phyloP scores from a whole-genome alignment of 2,329 filamentous ascomycete species.

The Elsinoe arachidis region DNA sequence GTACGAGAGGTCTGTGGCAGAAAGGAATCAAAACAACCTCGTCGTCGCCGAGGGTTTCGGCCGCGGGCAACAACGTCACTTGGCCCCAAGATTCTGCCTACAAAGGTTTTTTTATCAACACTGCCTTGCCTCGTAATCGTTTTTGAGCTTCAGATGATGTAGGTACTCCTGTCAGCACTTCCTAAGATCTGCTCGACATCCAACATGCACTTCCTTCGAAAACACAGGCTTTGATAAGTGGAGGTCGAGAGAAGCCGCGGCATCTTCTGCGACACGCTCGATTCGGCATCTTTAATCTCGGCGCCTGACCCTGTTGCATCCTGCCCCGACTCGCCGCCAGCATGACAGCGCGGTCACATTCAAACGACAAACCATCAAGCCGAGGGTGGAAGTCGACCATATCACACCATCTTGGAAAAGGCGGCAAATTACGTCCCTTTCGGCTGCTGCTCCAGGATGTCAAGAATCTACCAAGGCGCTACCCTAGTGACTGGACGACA shows the following conservation, averaged over 20 bases:
- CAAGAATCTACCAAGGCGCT: constrained; percentile 24
- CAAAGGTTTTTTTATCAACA: not conserved
- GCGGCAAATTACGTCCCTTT: constrained; percentile 23
- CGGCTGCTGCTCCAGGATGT: constrained; percentile 27
- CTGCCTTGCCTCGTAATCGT: not conserved
- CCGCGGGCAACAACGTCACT: constrained; percentile 8
- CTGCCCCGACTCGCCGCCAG: not conserved
- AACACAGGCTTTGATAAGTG: not conserved
- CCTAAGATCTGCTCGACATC: not conserved
- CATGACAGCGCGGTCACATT: constrained; percentile 1
- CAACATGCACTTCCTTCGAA: not conserved
- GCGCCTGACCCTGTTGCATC: not conserved
- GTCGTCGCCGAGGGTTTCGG: constrained; percentile 2
- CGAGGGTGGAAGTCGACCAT: not conserved
- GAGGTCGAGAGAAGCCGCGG: not conserved
- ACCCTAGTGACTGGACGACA: constrained; percentile 30
- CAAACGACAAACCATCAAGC: not conserved
- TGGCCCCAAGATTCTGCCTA: not conserved
- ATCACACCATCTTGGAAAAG: not conserved
- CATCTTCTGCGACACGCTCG: not conserved
- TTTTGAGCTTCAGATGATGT: not conserved
- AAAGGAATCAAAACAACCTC: not conserved
- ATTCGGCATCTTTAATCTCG: not conserved
- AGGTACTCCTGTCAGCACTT: not conserved
- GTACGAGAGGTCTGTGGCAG: not conserved